Conservation (phyloP, 2,329 filamentous ascomycete species). For the Fusarium setosum region DNA sequence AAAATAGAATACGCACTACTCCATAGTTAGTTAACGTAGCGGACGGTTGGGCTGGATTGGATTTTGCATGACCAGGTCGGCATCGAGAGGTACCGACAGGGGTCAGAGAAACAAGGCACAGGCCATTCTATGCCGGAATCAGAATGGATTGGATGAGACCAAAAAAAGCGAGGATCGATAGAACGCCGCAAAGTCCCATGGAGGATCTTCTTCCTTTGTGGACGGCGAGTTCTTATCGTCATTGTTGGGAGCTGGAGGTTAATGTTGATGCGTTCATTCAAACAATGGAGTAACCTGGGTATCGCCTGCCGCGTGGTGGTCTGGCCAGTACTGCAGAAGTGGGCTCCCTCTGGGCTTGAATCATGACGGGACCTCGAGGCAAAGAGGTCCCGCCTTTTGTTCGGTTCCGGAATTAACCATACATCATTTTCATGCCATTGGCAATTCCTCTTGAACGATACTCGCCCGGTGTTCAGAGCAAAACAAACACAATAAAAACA, state of each 20-base stretch:
- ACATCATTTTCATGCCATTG: conserved; percentile 36
- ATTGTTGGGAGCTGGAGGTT: neutral
- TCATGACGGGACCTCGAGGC: conserved; percentile 10
- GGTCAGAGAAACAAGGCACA: neutral
- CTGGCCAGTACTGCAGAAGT: neutral
- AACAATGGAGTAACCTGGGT: neutral
- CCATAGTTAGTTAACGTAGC: conserved; percentile 24
- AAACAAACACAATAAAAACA: conserved; percentile 21
- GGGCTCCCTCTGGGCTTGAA: conserved; percentile 27
- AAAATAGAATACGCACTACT: conserved; percentile 35
- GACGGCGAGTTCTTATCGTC: neutral
- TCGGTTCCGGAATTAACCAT: conserved; percentile 13
- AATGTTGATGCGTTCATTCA: neutral
- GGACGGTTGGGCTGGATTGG: conserved; percentile 17
- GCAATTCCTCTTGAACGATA: conserved; percentile 15
- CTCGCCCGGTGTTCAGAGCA: conserved; percentile 1
- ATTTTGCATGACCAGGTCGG: conserved; percentile 12
- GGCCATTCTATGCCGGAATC: neutral
- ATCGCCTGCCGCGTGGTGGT: neutral
- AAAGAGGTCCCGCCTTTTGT: conserved; percentile 13
- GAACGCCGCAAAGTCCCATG: neutral
- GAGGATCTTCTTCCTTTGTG: neutral
- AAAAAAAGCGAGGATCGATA: conserved; percentile 5
- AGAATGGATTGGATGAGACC: conserved; percentile 7
- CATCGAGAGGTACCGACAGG: conserved; percentile 21